phyloP scores from a whole-genome alignment of 768 basidiomycete genomes.

The Amanita phalloides region DNA sequence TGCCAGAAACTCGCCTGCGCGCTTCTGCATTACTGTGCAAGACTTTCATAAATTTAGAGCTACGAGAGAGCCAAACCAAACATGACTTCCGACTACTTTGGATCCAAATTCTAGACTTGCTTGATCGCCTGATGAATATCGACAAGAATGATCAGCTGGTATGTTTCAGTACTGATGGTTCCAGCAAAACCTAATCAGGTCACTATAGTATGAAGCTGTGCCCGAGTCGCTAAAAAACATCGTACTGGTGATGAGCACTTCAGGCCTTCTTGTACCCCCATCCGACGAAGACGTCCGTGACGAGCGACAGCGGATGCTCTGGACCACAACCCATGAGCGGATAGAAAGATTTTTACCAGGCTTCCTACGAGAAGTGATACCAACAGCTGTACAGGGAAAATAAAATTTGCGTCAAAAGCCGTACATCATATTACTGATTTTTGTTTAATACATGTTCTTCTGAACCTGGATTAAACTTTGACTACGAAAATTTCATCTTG shows the following conservation, averaged over 20 bases:
- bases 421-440: conserved; percentile 8
- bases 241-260: conserved; percentile 90
- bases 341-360: conserved; percentile 90
- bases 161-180: conserved; percentile 17
- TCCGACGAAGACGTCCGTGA: conserved; percentile 36
- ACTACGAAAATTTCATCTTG: conserved; percentile 52
- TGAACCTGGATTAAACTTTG: background rate
- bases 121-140: conserved; percentile 82
- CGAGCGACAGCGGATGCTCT: conserved; percentile 59
- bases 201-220: conserved; percentile 76
- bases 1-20: conserved; percentile 84
- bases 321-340: conserved; percentile 77
- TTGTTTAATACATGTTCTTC: background rate
- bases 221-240: conserved; percentile 97
- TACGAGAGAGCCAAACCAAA: conserved; percentile 50
- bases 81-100: conserved; percentile 68
- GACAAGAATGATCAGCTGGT: conserved; percentile 85
- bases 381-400: conserved; percentile 15
- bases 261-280: conserved; percentile 63
- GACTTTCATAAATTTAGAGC: conserved; percentile 88
- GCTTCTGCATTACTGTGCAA: conserved; percentile 91
- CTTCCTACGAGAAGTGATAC: conserved; percentile 67
- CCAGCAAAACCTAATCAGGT: background rate
- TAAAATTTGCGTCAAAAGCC: too few species aligned
- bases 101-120: conserved; percentile 80